Conservation (phyloP, 2,329 filamentous ascomycete genomes). For the Apiospora arundinis region DNA sequence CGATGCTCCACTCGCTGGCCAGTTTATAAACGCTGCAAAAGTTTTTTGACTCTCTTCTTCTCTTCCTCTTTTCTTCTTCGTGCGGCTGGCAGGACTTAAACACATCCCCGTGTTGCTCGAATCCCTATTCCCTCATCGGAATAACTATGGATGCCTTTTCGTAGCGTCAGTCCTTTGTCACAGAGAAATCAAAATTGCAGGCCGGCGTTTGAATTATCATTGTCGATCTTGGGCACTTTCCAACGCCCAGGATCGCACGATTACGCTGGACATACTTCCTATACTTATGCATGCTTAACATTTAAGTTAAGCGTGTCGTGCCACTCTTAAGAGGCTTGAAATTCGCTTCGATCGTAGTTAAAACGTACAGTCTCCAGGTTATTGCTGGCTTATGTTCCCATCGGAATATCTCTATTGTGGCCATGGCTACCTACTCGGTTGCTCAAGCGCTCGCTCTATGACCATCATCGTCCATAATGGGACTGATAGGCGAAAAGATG, state of each 20-base stretch:
- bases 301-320: background rate
- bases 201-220: conserved; percentile 34
- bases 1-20: background rate
- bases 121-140: conserved; percentile 57
- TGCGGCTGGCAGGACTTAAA: conserved; percentile 78
- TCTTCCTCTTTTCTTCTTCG: conserved; percentile 68
- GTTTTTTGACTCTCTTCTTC: conserved; percentile 36
- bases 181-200: conserved; percentile 74
- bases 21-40: conserved; percentile 5
- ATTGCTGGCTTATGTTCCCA: background rate
- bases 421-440: background rate
- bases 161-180: conserved; percentile 78
- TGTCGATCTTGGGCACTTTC: conserved; percentile 35
- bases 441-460: background rate
- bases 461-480: background rate
- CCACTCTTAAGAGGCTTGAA: background rate
- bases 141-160: conserved; percentile 57
- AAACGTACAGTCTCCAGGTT: too few species aligned
- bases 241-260: conserved; percentile 40
- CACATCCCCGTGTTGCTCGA: conserved; percentile 82
- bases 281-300: conserved; percentile 19
- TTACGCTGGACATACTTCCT: conserved; percentile 61
- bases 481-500: background rate
- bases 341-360: background rate
- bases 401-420: background rate